Evolutionary conservation across 83 land plant genomes (phyloP).

Genomic region (Picea abies): DNA sequence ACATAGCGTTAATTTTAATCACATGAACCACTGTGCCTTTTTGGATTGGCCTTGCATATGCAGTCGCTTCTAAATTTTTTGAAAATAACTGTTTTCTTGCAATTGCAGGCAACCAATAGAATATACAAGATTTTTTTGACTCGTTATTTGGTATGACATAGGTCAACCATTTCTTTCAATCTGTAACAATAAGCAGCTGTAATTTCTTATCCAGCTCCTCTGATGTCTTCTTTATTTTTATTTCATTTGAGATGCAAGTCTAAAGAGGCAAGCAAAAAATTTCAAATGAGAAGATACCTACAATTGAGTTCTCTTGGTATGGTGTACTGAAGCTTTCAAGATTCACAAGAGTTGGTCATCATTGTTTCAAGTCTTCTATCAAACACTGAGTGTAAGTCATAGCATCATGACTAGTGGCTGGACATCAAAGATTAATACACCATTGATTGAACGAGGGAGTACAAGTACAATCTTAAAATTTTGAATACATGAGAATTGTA

Average conservation of each 20-base stretch:
- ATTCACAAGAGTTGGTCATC: neutral
- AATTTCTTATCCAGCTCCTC: conserved; percentile 13
- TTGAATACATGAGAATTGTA: neutral
- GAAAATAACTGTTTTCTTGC: neutral
- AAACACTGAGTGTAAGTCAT: neutral
- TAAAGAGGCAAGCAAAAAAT: neutral
- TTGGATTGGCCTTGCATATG: no score
- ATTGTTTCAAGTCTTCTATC: neutral
- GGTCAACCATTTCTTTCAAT: conserved; percentile 15
- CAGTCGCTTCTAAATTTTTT: neutral
- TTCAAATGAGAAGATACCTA: neutral
- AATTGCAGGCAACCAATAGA: conserved; percentile 7
- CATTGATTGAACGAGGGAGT: neutral
- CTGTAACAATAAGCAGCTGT: conserved; percentile 17
- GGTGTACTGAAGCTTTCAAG: neutral
- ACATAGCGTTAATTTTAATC: neutral
- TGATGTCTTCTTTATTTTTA: conserved; percentile 6
- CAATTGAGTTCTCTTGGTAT: neutral
- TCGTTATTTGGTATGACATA: no score
- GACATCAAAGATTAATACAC: neutral
- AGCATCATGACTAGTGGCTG: conserved; percentile 2
- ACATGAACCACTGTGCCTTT: no score
- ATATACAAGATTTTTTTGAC: conserved; percentile 7
- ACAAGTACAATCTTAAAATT: neutral
- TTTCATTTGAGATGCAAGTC: neutral